Conservation (phyloP, 2,329 filamentous ascomycete genomes). For the Alternaria arborescens region DNA sequence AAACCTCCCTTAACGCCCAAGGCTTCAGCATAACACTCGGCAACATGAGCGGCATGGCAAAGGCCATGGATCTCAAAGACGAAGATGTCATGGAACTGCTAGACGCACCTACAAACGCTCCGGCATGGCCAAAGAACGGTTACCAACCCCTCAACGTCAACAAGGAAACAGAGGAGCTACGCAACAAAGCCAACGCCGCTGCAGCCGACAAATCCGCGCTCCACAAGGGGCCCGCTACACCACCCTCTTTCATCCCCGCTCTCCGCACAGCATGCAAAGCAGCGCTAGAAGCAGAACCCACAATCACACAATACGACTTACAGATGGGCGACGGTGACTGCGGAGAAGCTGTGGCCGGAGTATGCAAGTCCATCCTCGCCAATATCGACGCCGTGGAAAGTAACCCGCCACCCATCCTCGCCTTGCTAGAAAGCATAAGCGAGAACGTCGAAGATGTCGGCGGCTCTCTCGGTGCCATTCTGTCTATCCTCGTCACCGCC, state of each 20-base stretch:
- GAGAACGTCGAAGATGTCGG: constrained; percentile 74
- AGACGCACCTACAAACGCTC: constrained; percentile 61
- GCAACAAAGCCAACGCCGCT: constrained; percentile 43
- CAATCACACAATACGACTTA: constrained; percentile 74
- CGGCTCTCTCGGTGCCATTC: constrained; percentile 76
- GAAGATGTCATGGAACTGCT: constrained; percentile 58
- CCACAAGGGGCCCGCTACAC: constrained; percentile 49
- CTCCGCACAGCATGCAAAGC: constrained; percentile 55
- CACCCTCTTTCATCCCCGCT: constrained; percentile 51
- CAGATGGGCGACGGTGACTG: constrained; percentile 92
- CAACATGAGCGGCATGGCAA: constrained; percentile 59
- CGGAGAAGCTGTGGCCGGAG: constrained; percentile 71
- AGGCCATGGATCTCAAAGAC: constrained; percentile 49
- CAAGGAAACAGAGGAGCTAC: constrained; percentile 37
- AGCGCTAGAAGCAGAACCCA: constrained; percentile 67
- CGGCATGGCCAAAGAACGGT: constrained; percentile 61
- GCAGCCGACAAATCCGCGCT: constrained; percentile 24
- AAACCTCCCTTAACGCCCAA: constrained; percentile 64
- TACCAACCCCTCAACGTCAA: constrained; percentile 44
- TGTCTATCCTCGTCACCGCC: constrained; percentile 88
- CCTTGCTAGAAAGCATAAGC: constrained; percentile 67
- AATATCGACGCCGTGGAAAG: constrained; percentile 63
- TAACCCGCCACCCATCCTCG: constrained; percentile 60
- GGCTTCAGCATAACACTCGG: constrained; percentile 65
- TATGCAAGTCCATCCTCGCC: constrained; percentile 66